Conservation (phyloP, 1,284 basidiomycete species). For the Xanthoconium separans region DNA sequence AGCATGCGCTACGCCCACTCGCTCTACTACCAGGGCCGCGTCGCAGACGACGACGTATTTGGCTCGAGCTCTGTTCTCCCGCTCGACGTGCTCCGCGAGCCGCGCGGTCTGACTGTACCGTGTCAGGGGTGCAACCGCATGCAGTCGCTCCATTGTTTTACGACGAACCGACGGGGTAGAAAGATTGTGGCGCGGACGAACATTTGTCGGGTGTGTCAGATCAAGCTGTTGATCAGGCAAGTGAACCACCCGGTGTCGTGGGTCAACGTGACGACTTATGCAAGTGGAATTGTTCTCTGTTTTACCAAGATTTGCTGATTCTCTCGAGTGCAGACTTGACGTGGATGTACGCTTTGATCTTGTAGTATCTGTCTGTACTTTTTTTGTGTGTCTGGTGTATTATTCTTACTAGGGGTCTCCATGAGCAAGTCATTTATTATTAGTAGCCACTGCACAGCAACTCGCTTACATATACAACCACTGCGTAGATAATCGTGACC, state of each 20-base stretch:
- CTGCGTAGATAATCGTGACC: constrained; percentile 29
- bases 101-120: constrained; percentile 22
- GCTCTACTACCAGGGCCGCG: constrained; percentile 26
- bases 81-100: constrained; percentile 28
- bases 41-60: constrained; percentile 24
- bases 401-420: no score
- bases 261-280: constrained; percentile 18
- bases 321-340: constrained; percentile 9
- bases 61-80: constrained; percentile 26
- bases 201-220: constrained; percentile 31
- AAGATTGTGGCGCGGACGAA: constrained; percentile 25
- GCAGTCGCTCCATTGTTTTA: constrained; percentile 31
- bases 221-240: constrained; percentile 31
- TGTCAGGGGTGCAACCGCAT: constrained; percentile 27
- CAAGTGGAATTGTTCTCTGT: constrained; percentile 2
- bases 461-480: constrained; percentile 37
- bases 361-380: no score
- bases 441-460: no score
- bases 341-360: no score
- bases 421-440: no score
- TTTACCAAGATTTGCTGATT: constrained; percentile 9
- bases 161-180: constrained; percentile 6
- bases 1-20: constrained; percentile 32
- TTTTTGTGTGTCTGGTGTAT: no score
- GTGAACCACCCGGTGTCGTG: constrained; percentile 22